Evolutionary conservation across 495 filamentous ascomycete species (phyloP).

Genomic region (Neurospora sp.): DNA sequence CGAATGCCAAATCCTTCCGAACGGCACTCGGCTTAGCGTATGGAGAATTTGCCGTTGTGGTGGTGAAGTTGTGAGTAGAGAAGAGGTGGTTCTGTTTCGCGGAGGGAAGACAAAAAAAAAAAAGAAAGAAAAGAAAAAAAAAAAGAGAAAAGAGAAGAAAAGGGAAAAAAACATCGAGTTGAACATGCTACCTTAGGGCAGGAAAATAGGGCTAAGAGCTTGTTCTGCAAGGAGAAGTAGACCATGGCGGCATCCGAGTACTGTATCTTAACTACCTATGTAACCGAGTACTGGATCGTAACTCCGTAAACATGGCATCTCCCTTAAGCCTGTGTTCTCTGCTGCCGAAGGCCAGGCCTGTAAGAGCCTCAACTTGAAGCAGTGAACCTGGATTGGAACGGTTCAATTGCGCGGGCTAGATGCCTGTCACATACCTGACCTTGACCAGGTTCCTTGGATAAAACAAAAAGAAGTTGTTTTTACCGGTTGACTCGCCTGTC

Average conservation of each 20-base stretch:
- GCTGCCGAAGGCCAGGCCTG: neutral
- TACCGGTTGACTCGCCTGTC: neutral
- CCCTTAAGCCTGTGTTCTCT: neutral
- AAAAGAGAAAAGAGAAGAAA: neutral
- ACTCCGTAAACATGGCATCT: neutral
- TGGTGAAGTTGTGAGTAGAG: neutral
- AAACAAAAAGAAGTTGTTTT: neutral
- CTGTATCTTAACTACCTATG: too few species aligned
- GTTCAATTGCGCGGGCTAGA: neutral
- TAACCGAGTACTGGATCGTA: neutral
- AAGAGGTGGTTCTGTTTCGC: neutral
- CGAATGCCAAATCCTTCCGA: neutral
- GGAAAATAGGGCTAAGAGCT: neutral
- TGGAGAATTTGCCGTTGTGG: neutral
- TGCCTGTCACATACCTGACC: neutral
- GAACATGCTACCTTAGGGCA: neutral
- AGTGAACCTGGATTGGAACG: neutral
- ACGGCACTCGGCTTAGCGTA: neutral
- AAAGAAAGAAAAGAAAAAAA: neutral
- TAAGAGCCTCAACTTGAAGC: neutral
- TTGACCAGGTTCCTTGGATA: neutral
- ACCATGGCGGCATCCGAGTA: neutral
- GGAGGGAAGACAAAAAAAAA: neutral
- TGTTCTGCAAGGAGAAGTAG: neutral
- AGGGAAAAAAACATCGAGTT: neutral